Percentiles rank a stretch among this genome's conserved stretches.
Conservation (phyloP, 1,284 basidiomycete genomes). For the Boletus semigastroideus region DNA sequence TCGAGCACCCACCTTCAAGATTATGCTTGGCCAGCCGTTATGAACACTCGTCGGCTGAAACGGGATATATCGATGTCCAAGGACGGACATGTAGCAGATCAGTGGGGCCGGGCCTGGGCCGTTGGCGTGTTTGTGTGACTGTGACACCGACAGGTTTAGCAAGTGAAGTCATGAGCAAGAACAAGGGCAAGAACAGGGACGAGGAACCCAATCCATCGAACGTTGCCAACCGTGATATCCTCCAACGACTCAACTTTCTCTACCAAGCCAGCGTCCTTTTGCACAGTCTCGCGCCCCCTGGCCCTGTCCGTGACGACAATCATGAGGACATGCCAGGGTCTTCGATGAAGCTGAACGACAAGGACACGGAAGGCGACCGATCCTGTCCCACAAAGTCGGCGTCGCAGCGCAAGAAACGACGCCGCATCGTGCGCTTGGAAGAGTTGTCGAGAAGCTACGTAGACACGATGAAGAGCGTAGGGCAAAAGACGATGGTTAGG, state of each 20-base stretch:
- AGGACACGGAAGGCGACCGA: neutral
- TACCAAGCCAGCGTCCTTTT: constrained; percentile 78
- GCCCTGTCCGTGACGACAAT: neutral
- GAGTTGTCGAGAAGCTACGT: constrained; percentile 65
- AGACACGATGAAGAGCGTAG: constrained; percentile 65
- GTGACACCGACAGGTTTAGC: too few species aligned
- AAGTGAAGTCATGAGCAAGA: constrained; percentile 51
- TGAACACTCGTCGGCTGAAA: too few species aligned
- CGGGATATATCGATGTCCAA: too few species aligned
- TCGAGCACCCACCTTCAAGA: too few species aligned
- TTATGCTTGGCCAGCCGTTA: too few species aligned
- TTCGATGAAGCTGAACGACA: neutral
- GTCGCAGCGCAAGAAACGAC: constrained; percentile 29
- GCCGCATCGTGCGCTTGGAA: constrained; percentile 31
- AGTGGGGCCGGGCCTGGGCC: too few species aligned
- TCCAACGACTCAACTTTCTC: constrained; percentile 80
- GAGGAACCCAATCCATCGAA: constrained; percentile 54
- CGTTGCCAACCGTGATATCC: constrained; percentile 66
- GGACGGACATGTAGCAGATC: too few species aligned
- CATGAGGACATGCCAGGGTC: neutral
- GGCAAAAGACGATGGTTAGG: constrained; percentile 70
- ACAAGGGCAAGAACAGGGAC: constrained; percentile 57
- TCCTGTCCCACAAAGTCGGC: constrained; percentile 16
- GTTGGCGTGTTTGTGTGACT: too few species aligned
- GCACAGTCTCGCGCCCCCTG: constrained; percentile 37